phyloP scores from a whole-genome alignment of 805 yeast species.

The Kazachstania taianensis region DNA sequence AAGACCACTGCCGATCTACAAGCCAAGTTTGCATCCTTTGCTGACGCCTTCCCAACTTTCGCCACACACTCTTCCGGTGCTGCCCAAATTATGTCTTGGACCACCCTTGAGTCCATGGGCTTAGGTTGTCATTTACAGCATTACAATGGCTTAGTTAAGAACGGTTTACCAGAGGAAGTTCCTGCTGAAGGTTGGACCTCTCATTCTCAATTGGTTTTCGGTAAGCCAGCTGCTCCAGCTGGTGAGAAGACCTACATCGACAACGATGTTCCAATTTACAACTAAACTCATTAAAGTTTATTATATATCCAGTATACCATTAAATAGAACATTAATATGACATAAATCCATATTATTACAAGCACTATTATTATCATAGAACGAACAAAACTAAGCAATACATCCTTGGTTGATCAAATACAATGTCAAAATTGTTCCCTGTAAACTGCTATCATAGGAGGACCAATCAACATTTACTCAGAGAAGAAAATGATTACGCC shows the following conservation, averaged over 20 bases:
- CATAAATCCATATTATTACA: too few relatives aligned
- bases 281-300: constrained; percentile 4
- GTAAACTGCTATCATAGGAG: too few relatives aligned
- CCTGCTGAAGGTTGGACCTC: constrained; percentile 37
- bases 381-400: too few relatives aligned
- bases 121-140: constrained; percentile 46
- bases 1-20: constrained; percentile 32
- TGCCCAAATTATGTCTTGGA: constrained; percentile 42
- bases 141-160: constrained; percentile 37
- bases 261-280: constrained; percentile 32
- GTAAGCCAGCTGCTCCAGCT: constrained; percentile 33
- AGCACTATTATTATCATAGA: too few relatives aligned
- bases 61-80: constrained; percentile 40
- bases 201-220: constrained; percentile 43
- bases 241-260: constrained; percentile 35
- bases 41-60: constrained; percentile 37
- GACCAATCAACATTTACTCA: too few relatives aligned
- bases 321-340: too few relatives aligned
- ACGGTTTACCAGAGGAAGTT: constrained; percentile 27
- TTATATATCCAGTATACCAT: neutral
- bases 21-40: constrained; percentile 34
- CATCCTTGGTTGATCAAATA: too few relatives aligned
- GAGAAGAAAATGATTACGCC: too few relatives aligned
- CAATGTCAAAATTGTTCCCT: too few relatives aligned
- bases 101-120: constrained; percentile 35